Evolutionary conservation across 345 rosid genomes (phyloP), one percentile per base, ranked within the genome.

Genomic region (Rhodamnia argentea): DNA sequence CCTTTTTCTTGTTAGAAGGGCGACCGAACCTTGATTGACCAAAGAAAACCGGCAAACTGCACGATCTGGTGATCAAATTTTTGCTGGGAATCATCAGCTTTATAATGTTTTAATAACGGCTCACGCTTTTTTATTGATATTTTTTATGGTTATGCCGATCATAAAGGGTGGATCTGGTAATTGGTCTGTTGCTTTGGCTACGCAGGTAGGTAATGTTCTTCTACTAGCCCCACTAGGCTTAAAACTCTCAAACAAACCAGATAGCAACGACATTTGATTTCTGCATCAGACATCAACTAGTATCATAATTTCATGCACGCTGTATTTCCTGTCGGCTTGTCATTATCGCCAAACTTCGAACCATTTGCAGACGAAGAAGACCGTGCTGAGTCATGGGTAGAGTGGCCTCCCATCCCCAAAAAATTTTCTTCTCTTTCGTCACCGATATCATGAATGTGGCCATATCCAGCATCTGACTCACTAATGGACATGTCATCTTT

Each of bases 21-120:
- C 78, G 24, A 70, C 78, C 76, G 10, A 2, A 2, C 24, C 13
- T 11, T 70, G 78, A 70, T 32, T 24, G 16, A 70, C 47, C 24
- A 9, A 18, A 32, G 59, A 56, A 16, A 32, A 10, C 0, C 3
- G 47, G 47, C 4, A 58, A 86, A 56, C 15, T 20, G 76, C 87
- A 56, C 32, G 1, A 40, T 24, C 78, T 14, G 42, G 23, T 10
- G 27, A 53, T 83, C 83, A 84, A 54, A 47, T 75, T 76, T 42
- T 56, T 47, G 44, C 81, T 51, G 60, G 86, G n/a, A 87, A 84
- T 23, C 50, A 58, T 84, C 84, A 50, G 58, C 81, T 84, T 87
- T 78, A 87, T 78, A 57, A 84, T 87, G 40, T 87, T 87, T 56
- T 84, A 87, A 84, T 76, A 44, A 76, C 13, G 53, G 86, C 84